Evolutionary conservation across 2,329 filamentous ascomycete species (phyloP), one percentile per base, ranked within the genome.

Genomic region (Aspergillus novofumigatus): DNA sequence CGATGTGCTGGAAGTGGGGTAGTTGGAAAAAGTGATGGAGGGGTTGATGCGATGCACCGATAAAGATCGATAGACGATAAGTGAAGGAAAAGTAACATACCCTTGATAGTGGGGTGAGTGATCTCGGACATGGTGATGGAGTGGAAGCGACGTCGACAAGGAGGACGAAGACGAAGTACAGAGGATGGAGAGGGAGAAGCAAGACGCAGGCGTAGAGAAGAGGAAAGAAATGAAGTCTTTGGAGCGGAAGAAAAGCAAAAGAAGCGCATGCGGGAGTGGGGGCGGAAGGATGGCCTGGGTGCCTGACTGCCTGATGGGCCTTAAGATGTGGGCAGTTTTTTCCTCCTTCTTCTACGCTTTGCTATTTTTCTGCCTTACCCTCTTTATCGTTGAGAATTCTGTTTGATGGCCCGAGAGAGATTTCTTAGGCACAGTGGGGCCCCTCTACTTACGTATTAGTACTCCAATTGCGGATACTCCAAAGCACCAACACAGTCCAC

Each of bases 71-170:
- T 38, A 7, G 14, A 38, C 32, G 14, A 17, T 38, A 47, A 11
- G n/a, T 21, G 21, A 23, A 23, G 45, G 59, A 58, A 60, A 65
- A 61, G 62, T 55, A 62, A 72, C 76, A 65, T 80, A 88, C 86
- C 86, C 80, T 90, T 84, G 81, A 91, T 91, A 73, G 88, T 90
- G 75, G 86, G 85, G 82, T 91, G 88, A 66, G 82, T 83, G 77
- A 90, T 84, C 72, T 90, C 83, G 76, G 80, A 78, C 87, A 90
- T 90, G 70, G 71, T 85, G 75, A 63, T 55, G 52, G 61, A 60
- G 53, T 62, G 63, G 52, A 59, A 59, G 48, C 59, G 62, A 59
- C 38, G 53, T 48, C 55, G 61, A 58, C 54, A 57, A 61, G 55
- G 52, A 48, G 41, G 54, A 54, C 26, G 50, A 60, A 53, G 47